A percentile compares a stretch with the other conserved stretches of the same genome.
phyloP scores from a whole-genome alignment of 805 yeast genomes.

The Blastobotrys attinorum region DNA sequence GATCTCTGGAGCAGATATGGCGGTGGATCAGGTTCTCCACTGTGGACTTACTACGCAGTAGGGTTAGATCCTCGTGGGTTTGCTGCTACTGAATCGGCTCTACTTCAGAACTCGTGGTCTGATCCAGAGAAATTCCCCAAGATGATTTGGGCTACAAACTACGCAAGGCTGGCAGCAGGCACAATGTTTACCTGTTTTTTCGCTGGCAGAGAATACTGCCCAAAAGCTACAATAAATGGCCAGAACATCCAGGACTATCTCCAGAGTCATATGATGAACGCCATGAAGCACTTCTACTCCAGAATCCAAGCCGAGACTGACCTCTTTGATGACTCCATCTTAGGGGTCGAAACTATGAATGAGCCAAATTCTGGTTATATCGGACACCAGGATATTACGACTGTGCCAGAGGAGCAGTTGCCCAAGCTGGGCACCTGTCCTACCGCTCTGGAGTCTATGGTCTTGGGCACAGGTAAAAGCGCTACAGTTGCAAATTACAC shows the following conservation, averaged over 20 bases:
- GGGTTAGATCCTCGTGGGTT: conserved; percentile 73
- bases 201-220: conserved; percentile 68
- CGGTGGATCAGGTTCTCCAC: conserved; percentile 94
- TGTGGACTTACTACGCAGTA: conserved; percentile 89
- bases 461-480: conserved; percentile 70
- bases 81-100: conserved; percentile 65
- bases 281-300: conserved; percentile 43
- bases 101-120: conserved; percentile 52
- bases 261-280: conserved; percentile 51
- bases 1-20: conserved; percentile 86
- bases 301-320: conserved; percentile 37
- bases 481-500: conserved; percentile 61
- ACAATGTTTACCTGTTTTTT: conserved; percentile 88
- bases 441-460: conserved; percentile 64
- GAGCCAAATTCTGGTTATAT: conserved; percentile 77
- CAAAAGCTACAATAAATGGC: conserved; percentile 63
- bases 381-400: conserved; percentile 50
- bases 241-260: conserved; percentile 70
- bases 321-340: conserved; percentile 33
- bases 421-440: conserved; percentile 78
- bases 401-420: conserved; percentile 49
- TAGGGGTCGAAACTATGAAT: conserved; percentile 76
- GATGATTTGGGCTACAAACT: conserved; percentile 91
- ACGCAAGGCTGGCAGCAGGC: conserved; percentile 60
- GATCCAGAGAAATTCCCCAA: conserved; percentile 55